A percentile compares a stretch with the other conserved stretches of the same genome.
phyloP scores from a whole-genome alignment of 768 basidiomycete species.

The Sporobolomyces roseus region DNA sequence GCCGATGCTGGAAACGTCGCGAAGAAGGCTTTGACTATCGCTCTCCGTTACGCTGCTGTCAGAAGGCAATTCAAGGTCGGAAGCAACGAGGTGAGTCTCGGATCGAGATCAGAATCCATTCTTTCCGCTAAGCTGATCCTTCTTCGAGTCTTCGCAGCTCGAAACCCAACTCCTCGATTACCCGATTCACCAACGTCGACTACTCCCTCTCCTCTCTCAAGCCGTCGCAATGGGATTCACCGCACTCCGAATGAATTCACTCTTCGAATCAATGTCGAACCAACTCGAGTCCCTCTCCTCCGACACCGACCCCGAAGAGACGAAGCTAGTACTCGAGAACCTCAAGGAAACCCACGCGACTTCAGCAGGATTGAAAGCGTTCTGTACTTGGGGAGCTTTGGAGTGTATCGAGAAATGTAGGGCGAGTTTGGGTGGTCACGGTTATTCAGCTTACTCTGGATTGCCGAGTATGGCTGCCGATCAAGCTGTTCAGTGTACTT shows the following conservation, averaged over 20 bases:
- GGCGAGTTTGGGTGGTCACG: constrained; percentile 52
- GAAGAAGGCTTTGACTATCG: constrained; percentile 54
- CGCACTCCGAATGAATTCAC: constrained; percentile 41
- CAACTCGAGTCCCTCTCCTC: constrained; percentile 42
- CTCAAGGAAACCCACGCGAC: constrained; percentile 54
- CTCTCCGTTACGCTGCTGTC: constrained; percentile 52
- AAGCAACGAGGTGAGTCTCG: constrained; percentile 47
- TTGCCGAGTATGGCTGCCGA: constrained; percentile 46
- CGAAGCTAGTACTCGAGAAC: constrained; percentile 51
- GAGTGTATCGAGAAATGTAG: constrained; percentile 53
- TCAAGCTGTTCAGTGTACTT: constrained; percentile 52
- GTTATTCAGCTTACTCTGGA: constrained; percentile 50
- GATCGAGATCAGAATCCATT: no score
- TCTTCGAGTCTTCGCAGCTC: constrained; percentile 36
- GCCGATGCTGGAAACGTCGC: constrained; percentile 48
- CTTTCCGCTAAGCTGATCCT: no score
- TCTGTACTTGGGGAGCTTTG: constrained; percentile 53
- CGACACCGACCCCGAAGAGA: constrained; percentile 46
- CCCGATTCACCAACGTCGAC: constrained; percentile 50
- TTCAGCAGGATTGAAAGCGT: constrained; percentile 52
- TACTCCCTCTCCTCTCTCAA: constrained; percentile 47
- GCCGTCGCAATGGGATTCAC: constrained; percentile 48
- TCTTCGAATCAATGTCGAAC: constrained; percentile 42
- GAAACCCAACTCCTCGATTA: constrained; percentile 54
- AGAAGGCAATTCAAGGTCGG: constrained; percentile 52